These are phyloP conservation scores for Coniferiporia sulphurascens DNA, from an alignment of 1,284 basidiomycete species.

Conservation along the genomic window DNA sequence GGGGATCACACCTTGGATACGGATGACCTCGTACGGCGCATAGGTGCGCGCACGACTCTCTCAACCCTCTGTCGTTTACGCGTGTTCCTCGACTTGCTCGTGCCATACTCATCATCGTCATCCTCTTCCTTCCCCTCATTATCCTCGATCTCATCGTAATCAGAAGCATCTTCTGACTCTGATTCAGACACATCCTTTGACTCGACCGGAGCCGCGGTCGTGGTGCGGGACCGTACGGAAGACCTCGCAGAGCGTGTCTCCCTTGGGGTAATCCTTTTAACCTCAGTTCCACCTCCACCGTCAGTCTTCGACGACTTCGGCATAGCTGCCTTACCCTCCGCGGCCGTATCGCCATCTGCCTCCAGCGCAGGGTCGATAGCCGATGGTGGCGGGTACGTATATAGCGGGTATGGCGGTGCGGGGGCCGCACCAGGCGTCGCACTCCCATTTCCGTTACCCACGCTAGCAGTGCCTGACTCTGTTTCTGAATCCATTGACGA, in stretches of 20 bases:
- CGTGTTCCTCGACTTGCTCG: not conserved
- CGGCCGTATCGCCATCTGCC: not conserved
- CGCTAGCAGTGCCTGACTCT: too few relatives aligned
- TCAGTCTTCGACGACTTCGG: not conserved
- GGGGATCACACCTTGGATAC: too few relatives aligned
- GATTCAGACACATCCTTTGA: not conserved
- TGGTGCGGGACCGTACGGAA: not conserved
- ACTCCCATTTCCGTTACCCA: not conserved
- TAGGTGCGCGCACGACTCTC: too few relatives aligned
- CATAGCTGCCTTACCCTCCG: not conserved
- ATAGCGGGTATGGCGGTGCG: slow-evolving; percentile 2
- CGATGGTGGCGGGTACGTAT: not conserved
- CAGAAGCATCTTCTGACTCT: not conserved
- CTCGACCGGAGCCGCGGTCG: not conserved
- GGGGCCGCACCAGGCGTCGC: not conserved
- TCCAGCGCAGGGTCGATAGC: not conserved
- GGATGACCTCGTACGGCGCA: too few relatives aligned
- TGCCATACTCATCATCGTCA: not conserved
- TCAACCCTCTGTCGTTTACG: not conserved
- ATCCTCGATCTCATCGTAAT: not conserved
- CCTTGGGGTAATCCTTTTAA: not conserved
- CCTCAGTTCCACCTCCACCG: not conserved
- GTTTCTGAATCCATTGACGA: too few relatives aligned
- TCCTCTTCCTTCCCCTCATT: not conserved
- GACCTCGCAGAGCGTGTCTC: not conserved